Conservation (phyloP, 139 green algal genomes). For the Penium margaritaceum region DNA sequence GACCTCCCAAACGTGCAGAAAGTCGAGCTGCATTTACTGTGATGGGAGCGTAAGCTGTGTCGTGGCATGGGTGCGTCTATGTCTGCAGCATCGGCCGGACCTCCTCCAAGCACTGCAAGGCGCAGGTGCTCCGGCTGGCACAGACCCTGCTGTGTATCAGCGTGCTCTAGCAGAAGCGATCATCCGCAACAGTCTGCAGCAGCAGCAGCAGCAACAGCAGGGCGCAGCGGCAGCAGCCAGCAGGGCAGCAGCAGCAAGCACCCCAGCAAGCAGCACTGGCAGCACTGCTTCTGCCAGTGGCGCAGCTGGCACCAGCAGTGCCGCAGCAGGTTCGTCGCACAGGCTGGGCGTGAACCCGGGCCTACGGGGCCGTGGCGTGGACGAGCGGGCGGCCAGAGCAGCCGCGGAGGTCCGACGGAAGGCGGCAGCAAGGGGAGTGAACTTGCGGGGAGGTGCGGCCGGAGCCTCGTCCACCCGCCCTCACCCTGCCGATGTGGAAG, state of each 20-base stretch:
- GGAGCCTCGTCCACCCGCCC: not conserved
- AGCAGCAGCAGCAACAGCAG: too few species aligned
- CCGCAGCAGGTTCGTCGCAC: conserved; percentile 2
- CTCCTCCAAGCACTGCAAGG: conserved; percentile 24
- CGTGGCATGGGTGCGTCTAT: not conserved
- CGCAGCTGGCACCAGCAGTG: not conserved
- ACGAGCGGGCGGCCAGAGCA: conserved; percentile 27
- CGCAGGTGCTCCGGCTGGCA: conserved; percentile 2
- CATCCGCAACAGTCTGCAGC: too few species aligned
- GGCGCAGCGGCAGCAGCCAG: too few species aligned
- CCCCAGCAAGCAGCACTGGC: too few species aligned
- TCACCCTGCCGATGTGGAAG: conserved; percentile 19
- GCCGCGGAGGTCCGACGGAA: conserved; percentile 24
- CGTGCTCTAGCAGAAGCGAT: conserved; percentile 18
- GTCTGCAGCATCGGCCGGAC: conserved; percentile 13
- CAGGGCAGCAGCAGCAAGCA: too few species aligned
- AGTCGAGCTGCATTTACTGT: not conserved
- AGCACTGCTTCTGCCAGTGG: not conserved
- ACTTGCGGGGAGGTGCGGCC: conserved; percentile 5
- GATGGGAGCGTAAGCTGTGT: not conserved
- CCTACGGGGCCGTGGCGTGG: conserved; percentile 12
- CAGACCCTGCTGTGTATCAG: not conserved
- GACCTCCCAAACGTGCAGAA: too few species aligned
- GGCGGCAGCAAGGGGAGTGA: conserved; percentile 34
- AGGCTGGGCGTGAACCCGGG: not conserved